These are phyloP conservation scores for Tetrahymena thermophila DNA, from an alignment of 73 alveolate genomes.

Conservation along the genomic window DNA sequence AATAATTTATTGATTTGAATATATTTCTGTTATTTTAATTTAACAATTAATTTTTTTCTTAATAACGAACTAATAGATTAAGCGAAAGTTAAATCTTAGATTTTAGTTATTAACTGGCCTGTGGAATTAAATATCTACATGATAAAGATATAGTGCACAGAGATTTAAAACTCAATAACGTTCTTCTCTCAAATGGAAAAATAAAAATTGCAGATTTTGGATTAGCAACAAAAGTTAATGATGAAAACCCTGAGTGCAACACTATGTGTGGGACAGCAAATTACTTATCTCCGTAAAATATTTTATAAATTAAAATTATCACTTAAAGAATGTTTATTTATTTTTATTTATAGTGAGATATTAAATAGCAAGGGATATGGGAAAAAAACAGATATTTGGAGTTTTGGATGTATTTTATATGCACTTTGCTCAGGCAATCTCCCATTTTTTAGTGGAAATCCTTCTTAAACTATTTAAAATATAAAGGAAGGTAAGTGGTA, in stretches of 20 bases:
- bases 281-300: constrained; percentile 73
- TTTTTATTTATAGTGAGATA: background rate
- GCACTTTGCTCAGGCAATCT: constrained; percentile 59
- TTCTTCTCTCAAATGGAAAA: constrained; percentile 68
- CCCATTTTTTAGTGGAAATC: constrained; percentile 44
- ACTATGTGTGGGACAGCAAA: constrained; percentile 97
- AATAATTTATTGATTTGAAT: background rate
- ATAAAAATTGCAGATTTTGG: constrained; percentile 95
- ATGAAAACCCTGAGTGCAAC: constrained; percentile 82
- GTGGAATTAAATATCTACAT: constrained; percentile 42
- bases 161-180: constrained; percentile 89
- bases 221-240: constrained; percentile 73
- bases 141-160: constrained; percentile 62
- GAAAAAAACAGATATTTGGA: constrained; percentile 72
- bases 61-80: background rate
- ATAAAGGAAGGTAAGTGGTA: background rate
- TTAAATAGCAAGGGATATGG: constrained; percentile 23
- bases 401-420: constrained; percentile 66
- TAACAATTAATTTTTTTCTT: background rate
- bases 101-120: constrained; percentile 21
- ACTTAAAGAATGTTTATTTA: too few species aligned
- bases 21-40: background rate
- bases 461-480: background rate
- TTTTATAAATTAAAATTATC: too few species aligned
- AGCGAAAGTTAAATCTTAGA: constrained; percentile 19